Percentiles rank a stretch among this genome's conserved stretches.
Conservation (phyloP, 768 basidiomycete species). For the Naematelia encephala region DNA sequence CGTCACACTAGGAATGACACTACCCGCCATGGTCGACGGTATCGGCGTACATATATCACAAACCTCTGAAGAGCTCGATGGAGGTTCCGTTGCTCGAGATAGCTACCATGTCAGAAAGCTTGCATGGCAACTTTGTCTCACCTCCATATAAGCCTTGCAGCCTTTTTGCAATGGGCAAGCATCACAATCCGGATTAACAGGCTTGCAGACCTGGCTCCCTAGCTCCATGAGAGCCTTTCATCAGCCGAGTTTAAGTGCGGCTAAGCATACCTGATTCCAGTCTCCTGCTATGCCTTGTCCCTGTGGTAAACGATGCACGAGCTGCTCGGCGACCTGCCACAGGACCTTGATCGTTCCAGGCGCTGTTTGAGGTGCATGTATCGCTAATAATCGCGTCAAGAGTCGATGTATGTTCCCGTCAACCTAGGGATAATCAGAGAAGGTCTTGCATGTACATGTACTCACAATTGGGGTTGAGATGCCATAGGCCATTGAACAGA, state of each 20-base stretch:
- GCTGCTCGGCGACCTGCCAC: conserved; percentile 71
- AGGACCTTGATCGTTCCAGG: conserved; percentile 73
- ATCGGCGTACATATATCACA: conserved; percentile 42
- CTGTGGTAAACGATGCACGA: conserved; percentile 60
- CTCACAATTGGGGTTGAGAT: conserved; percentile 77
- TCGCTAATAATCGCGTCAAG: conserved; percentile 74
- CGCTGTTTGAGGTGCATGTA: conserved; percentile 76
- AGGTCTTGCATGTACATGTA: conserved; percentile 13
- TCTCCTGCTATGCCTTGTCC: conserved; percentile 60
- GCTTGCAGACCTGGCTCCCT: conserved; percentile 87
- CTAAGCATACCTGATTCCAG: conserved; percentile 57
- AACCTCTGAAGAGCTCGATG: conserved; percentile 1
- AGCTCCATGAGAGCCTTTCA: conserved; percentile 85
- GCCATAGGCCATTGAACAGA: conserved; percentile 78
- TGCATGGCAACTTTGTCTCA: conserved; percentile 14
- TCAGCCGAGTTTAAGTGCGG: conserved; percentile 1
- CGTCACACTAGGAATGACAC: conserved; percentile 56
- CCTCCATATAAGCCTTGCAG: conserved; percentile 65
- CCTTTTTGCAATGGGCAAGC: conserved; percentile 66
- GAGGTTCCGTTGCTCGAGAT: conserved; percentile 7
- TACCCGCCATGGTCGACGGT: conserved; percentile 3
- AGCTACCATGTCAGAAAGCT: conserved; percentile 4
- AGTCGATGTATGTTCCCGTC: conserved; percentile 88
- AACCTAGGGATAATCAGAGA: conserved; percentile 57
- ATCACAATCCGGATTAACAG: conserved; percentile 70